phyloP scores from a whole-genome alignment of 305 asterid genomes.

The Nicotiana rustica region DNA sequence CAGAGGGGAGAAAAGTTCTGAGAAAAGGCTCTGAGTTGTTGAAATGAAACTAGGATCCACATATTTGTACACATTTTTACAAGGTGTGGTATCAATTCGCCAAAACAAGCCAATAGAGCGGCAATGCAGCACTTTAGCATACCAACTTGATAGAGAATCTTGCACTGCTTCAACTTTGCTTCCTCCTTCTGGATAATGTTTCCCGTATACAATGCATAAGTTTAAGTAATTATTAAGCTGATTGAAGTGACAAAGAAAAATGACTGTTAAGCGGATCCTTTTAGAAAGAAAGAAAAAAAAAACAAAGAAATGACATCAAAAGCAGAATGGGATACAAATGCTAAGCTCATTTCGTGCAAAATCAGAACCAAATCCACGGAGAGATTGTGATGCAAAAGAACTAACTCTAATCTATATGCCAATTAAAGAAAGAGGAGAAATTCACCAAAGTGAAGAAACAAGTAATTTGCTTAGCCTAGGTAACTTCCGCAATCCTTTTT shows the following conservation, averaged over 20 bases:
- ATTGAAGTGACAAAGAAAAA: background rate
- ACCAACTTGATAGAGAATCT: background rate
- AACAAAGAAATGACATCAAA: background rate
- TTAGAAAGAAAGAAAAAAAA: background rate
- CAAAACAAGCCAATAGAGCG: background rate
- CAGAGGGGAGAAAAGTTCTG: background rate
- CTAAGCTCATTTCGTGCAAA: background rate
- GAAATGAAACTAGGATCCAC: background rate
- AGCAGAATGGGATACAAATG: conserved; percentile 2
- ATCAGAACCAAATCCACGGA: conserved; percentile 10
- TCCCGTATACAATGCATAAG: background rate
- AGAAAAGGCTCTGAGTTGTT: background rate
- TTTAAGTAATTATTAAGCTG: background rate
- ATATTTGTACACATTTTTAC: background rate
- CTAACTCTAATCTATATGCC: background rate
- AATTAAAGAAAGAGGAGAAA: background rate
- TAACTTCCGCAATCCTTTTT: background rate
- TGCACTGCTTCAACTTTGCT: background rate
- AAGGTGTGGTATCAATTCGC: background rate
- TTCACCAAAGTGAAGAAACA: conserved; percentile 19
- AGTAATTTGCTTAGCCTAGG: background rate
- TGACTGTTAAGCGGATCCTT: background rate
- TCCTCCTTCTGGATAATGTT: background rate
- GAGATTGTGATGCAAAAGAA: conserved; percentile 15
- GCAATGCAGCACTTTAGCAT: background rate